Evolutionary conservation across 768 basidiomycete genomes (phyloP), one percentile per base, ranked within the genome.

Genomic region (Dioszegia aurantiaca): DNA sequence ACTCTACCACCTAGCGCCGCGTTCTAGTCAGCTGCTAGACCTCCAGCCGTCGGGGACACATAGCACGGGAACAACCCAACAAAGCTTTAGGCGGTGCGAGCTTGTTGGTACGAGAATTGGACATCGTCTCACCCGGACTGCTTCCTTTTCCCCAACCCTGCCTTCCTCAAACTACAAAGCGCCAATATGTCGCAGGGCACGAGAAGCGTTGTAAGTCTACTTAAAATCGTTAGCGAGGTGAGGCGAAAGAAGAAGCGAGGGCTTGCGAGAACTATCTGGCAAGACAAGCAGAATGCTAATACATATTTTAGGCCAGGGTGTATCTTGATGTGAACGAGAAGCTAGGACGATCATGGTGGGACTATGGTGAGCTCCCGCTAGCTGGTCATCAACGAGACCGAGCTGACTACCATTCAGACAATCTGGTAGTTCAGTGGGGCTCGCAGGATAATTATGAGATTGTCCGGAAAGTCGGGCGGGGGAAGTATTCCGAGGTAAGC

Each of bases 361-460:
- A 95, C 83, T 95, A 95, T 75, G 92, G 92, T 93, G 65, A 68
- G 81, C 73, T 61, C 33, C n/a, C 21, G 14, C 12, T 16, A 12
- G 10, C 40, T 27, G 24, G 43, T 37, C 30, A 17, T 28, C 10
- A 16, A 24, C 19, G 39, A 14, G n/a, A 4, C 21, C 54, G 30
- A 9, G 42, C 49, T 48, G 28, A 45, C 45, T 28, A 21, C n/a
- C 2, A 31, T 39, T n/a, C n/a, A 75, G 90, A 97, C 82, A 93
- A 92, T 77, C 82, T 97, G 12, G 89, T 91, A 42, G 77, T 97
- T n/a, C 89, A 92, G 68, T 97, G 92, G 92, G 92, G 92, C 53
- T 84, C 87, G 5, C 92, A 97, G 79, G 92, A 95, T 79, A 90
- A 94, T 78, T 97, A 97, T 72, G 92, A 97, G 79, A 93, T 97